Percentiles rank a stretch among this genome's conserved stretches.
These are phyloP conservation scores for Eremothecium coryli DNA, from an alignment of 1,139 yeast genomes.

Conservation along the genomic window DNA sequence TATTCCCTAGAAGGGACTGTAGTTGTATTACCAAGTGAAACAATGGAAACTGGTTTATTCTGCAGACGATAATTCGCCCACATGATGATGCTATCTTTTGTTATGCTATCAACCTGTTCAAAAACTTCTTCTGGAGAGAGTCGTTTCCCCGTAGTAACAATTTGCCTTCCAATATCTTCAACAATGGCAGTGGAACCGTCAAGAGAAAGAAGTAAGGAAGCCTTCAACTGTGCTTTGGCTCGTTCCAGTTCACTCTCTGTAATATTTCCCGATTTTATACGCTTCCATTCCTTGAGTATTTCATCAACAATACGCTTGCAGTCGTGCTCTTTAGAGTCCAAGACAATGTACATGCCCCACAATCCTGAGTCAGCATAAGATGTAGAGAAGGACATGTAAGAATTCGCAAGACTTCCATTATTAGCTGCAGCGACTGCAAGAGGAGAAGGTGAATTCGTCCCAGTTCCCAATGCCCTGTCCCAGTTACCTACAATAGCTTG, in stretches of 20 bases:
- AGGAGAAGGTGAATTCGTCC: constrained; percentile 64
- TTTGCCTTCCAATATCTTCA: constrained; percentile 95
- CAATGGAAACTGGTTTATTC: constrained; percentile 75
- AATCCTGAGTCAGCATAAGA: constrained; percentile 95
- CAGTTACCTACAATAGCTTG: constrained; percentile 96
- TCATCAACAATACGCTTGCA: constrained; percentile 63
- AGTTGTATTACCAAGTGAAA: constrained; percentile 77
- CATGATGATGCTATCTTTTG: constrained; percentile 66
- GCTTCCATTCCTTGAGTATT: constrained; percentile 77
- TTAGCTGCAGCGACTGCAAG: constrained; percentile 68
- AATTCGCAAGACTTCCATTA: constrained; percentile 58
- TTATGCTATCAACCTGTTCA: constrained; percentile 68
- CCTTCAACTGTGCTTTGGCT: constrained; percentile 90
- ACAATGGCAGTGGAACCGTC: constrained; percentile 96
- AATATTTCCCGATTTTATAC: constrained; percentile 67
- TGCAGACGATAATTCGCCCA: constrained; percentile 85
- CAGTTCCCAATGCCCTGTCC: constrained; percentile 86
- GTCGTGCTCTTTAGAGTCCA: constrained; percentile 62
- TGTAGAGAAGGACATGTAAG: constrained; percentile 93
- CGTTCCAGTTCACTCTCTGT: constrained; percentile 83
- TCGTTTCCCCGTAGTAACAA: constrained; percentile 88
- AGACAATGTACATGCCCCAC: constrained; percentile 91
- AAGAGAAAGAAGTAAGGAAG: constrained; percentile 74
- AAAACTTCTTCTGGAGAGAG: constrained; percentile 89
- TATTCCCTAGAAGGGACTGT: constrained; percentile 30